These are phyloP conservation scores for Aspergillaceae sp. DNA, from an alignment of 2,329 filamentous ascomycete genomes.

Conservation along the genomic window DNA sequence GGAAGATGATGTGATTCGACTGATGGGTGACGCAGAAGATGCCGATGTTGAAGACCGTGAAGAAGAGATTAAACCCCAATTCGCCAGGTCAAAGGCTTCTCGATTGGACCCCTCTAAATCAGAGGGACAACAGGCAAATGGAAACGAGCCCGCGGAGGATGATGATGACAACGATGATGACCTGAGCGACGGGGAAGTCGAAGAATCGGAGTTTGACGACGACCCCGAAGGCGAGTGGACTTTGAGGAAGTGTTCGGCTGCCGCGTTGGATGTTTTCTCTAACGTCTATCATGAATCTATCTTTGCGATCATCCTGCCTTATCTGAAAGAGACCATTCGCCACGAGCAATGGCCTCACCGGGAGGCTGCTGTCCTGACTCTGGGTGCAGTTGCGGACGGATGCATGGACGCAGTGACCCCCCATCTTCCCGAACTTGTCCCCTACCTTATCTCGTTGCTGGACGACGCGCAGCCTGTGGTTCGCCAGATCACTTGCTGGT, in stretches of 20 bases:
- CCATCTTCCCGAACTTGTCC: conserved; percentile 81
- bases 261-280: conserved; percentile 87
- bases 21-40: conserved; percentile 79
- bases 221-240: conserved; percentile 93
- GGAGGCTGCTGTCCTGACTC: conserved; percentile 85
- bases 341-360: conserved; percentile 85
- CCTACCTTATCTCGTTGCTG: conserved; percentile 79
- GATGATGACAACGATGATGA: conserved; percentile 58
- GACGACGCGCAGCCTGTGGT: conserved; percentile 83
- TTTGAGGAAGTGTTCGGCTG: conserved; percentile 90
- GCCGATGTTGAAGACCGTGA: conserved; percentile 83
- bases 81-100: conserved; percentile 62
- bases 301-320: conserved; percentile 86
- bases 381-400: conserved; percentile 90
- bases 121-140: conserved; percentile 28
- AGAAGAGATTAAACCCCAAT: conserved; percentile 86
- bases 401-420: conserved; percentile 85
- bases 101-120: conserved; percentile 49
- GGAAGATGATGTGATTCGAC: conserved; percentile 78
- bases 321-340: conserved; percentile 79
- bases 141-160: conserved; percentile 34
- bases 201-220: conserved; percentile 60
- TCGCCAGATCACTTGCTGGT: conserved; percentile 96
- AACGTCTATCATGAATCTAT: conserved; percentile 80
- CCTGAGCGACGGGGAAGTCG: conserved; percentile 78